A percentile compares a stretch with the other conserved stretches of the same genome.
These are phyloP conservation scores for Botrytis pseudocinerea DNA, from an alignment of 2,329 filamentous ascomycete genomes.

Conservation along the genomic window DNA sequence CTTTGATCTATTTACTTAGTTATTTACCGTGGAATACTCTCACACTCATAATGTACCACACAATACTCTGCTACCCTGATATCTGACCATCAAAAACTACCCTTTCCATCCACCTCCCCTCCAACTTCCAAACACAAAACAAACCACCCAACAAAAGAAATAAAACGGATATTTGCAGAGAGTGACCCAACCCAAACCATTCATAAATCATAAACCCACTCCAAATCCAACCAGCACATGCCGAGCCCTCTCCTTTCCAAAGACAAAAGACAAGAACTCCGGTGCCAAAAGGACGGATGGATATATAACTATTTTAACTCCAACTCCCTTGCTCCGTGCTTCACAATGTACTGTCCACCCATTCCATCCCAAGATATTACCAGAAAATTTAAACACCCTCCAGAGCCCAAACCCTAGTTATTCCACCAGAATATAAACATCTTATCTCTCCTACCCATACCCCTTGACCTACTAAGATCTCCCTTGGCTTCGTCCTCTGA, in stretches of 20 bases:
- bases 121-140: not conserved
- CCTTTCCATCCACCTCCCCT: not conserved
- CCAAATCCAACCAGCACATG: slow-evolving; percentile 7
- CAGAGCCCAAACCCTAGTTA: not conserved
- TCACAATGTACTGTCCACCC: not conserved
- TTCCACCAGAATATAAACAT: not conserved
- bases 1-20: not conserved
- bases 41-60: not conserved
- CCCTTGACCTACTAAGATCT: not conserved
- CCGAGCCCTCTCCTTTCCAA: slow-evolving; percentile 7
- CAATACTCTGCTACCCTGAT: not conserved
- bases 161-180: not conserved
- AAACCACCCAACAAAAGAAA: not conserved
- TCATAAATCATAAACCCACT: not conserved
- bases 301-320: slow-evolving; percentile 14
- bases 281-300: slow-evolving; percentile 9
- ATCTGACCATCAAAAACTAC: not conserved
- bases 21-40: not conserved
- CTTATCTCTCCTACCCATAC: not conserved
- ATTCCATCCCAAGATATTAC: slow-evolving; percentile 1
- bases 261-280: slow-evolving; percentile 9
- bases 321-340: not conserved
- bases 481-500: slow-evolving; percentile 30
- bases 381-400: not conserved
- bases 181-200: not conserved